These are phyloP conservation scores for Choanephora cucurbitarum DNA, from an alignment of 371 early-diverging fungal species.

Conservation along the genomic window DNA sequence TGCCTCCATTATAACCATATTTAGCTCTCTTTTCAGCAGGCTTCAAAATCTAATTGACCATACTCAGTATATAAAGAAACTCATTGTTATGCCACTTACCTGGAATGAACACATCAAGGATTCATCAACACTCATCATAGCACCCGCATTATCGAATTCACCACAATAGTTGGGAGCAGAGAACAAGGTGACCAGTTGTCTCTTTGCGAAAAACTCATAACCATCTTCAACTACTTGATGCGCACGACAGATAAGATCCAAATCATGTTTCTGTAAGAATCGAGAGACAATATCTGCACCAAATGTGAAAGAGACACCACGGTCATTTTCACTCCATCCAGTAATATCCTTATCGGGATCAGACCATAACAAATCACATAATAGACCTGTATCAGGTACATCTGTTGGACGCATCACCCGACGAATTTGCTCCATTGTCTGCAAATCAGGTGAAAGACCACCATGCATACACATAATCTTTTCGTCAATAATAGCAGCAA, in stretches of 20 bases:
- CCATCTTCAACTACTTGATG: constrained; percentile 99
- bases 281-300: constrained; percentile 85
- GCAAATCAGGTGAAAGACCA: constrained; percentile 92
- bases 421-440: constrained; percentile 92
- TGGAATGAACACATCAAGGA: constrained; percentile 92
- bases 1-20: constrained; percentile 17
- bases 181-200: constrained; percentile 94
- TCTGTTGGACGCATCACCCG: constrained; percentile 92
- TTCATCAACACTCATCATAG: constrained; percentile 95
- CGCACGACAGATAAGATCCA: constrained; percentile 95
- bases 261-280: constrained; percentile 88
- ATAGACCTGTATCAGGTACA: constrained; percentile 85
- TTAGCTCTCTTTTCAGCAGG: constrained; percentile 41
- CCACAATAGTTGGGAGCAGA: constrained; percentile 99
- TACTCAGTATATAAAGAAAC: too few relatives aligned
- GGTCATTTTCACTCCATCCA: constrained; percentile 98
- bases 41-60: constrained; percentile 36
- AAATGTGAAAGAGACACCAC: constrained; percentile 96
- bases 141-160: constrained; percentile 96
- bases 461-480: constrained; percentile 99
- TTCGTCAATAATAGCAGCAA: constrained; percentile 94
- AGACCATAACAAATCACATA: constrained; percentile 91
- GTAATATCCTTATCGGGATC: constrained; percentile 73
- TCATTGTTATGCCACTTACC: constrained; percentile 27
- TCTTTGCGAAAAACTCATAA: constrained; percentile 97